Evolutionary conservation across 495 filamentous ascomycete species (phyloP), one percentile per base, ranked within the genome.

Genomic region (Rhypophila decipiens): DNA sequence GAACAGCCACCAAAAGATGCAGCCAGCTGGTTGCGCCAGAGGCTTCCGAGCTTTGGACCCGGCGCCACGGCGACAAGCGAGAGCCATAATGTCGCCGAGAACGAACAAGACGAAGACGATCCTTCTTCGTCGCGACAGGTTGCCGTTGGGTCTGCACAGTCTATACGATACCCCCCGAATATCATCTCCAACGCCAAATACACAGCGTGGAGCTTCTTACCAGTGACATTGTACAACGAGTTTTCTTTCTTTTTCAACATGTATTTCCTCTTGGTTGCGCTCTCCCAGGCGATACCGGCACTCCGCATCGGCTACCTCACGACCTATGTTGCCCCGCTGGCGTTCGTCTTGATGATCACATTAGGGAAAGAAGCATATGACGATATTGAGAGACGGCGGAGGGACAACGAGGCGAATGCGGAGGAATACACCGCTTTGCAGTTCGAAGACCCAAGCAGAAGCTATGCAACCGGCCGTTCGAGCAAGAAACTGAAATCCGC

Each of bases 241-340:
- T 99, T 99, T 60, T 95, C 89, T 38, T 97, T 97, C 70, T 99
- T 99, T 68, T 96, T 97, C 76, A 99, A 99, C 73, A 83, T 96
- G 59, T 99, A 99, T 59, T 99, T 97, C 64, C 76, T 99, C 7
- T 76, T 97, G 5, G 94, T 99, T 4, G 94, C 94, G 7, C 67
- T 96, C 35, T 96, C 90, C 12, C 94, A 99, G 67, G 83, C 87
- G 33, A 86, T 99, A 47, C 89, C 90, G 13, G 75, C 86, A 7
- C 65, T 99, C 34, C 79, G 88, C 24, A 96, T 99, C 57, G 94
- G 94, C 37, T 96, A 95, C 61, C 78, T 97, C 50, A 88, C 86
- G 11, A 96, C 93, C 2, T 99, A 97, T 56, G 84, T 96, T 59
- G 90, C 86, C 13, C 94, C 94, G 11, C 67, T 99, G 50, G 88